These are phyloP conservation scores for Salix koriyanagi DNA, from an alignment of 345 rosid species.

Conservation along the genomic window DNA sequence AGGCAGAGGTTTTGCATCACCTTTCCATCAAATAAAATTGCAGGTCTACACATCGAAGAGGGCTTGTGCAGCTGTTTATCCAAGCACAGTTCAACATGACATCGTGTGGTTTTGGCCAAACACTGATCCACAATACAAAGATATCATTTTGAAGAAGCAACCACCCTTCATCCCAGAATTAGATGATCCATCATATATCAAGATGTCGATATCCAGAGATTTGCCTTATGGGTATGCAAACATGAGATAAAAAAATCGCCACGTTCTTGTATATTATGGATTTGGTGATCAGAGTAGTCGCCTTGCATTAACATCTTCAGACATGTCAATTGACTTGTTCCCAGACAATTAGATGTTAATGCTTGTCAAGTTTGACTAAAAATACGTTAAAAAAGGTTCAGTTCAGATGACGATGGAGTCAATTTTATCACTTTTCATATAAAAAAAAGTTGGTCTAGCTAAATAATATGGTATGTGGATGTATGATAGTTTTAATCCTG, in stretches of 20 bases:
- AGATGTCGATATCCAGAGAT: conserved; percentile 54
- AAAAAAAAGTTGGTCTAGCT: no score
- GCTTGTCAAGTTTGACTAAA: no score
- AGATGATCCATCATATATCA: conserved; percentile 76
- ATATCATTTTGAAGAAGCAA: conserved; percentile 49
- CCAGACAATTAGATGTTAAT: no score
- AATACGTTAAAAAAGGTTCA: no score
- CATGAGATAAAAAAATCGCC: no score
- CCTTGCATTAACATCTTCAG: no score
- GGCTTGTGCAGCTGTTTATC: conserved; percentile 77
- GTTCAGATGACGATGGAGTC: no score
- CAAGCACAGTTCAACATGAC: conserved; percentile 65
- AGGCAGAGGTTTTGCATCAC: background rate
- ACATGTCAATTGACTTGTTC: no score
- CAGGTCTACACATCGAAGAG: conserved; percentile 69
- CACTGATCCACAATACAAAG: conserved; percentile 61
- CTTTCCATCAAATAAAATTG: conserved; percentile 4
- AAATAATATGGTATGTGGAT: no score
- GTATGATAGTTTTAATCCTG: no score
- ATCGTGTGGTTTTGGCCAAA: conserved; percentile 96
- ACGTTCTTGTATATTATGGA: background rate
- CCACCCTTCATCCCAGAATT: conserved; percentile 74
- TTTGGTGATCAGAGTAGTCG: no score
- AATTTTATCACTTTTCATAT: no score
- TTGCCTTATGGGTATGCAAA: conserved; percentile 71